Conservation (phyloP, 2,329 filamentous ascomycete species). For the Xylaria arbuscula region DNA sequence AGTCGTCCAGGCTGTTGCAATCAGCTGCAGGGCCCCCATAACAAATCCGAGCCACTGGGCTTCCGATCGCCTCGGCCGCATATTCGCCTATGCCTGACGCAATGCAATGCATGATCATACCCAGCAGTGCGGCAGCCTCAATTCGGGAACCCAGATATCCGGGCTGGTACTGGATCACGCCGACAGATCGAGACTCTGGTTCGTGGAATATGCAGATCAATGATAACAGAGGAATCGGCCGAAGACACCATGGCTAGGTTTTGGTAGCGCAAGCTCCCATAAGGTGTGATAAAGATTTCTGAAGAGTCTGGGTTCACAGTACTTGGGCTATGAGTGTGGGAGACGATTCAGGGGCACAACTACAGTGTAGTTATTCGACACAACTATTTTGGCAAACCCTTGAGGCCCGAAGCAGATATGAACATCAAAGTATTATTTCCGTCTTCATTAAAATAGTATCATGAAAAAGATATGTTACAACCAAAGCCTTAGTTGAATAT, state of each 20-base stretch:
- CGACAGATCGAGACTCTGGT: not conserved
- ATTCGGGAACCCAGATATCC: not conserved
- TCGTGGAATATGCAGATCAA: not conserved
- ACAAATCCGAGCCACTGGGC: slow-evolving; percentile 1
- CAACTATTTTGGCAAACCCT: not conserved
- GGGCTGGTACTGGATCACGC: not conserved
- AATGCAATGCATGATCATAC: slow-evolving; percentile 11
- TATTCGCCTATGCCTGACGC: not conserved
- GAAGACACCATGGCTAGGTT: not conserved
- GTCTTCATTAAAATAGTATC: not conserved
- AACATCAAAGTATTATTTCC: not conserved
- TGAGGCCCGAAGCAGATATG: not conserved
- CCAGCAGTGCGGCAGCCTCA: not conserved
- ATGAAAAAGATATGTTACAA: not conserved
- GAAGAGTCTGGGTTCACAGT: not conserved
- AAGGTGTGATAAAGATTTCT: not conserved
- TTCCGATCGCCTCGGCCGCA: slow-evolving; percentile 9
- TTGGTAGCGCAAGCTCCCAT: not conserved
- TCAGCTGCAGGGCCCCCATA: slow-evolving; percentile 4
- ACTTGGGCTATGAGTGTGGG: not conserved
- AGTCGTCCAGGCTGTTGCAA: not conserved
- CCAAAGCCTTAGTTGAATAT: not conserved
- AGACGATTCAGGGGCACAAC: not conserved
- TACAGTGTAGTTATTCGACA: not conserved
- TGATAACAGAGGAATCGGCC: not conserved